Percentiles rank a stretch among this genome's conserved stretches.
Evolutionary conservation across 2,329 filamentous ascomycete species (phyloP).

Genomic region (Periconia sp.): DNA sequence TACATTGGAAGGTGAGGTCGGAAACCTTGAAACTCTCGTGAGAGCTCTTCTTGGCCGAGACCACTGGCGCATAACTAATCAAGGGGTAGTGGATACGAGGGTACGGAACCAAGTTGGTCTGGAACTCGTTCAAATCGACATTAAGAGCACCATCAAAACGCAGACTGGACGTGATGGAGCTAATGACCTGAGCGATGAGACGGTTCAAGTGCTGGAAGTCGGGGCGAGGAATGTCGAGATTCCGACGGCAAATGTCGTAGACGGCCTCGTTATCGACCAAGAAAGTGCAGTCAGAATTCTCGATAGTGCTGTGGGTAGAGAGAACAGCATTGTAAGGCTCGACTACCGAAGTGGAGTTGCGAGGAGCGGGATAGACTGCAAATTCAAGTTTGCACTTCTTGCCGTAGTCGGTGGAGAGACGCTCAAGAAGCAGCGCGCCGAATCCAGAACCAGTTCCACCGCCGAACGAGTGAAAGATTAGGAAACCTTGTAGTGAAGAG

Average conservation of each 20-base stretch:
- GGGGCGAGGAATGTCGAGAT: conserved; percentile 69
- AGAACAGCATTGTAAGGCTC: conserved; percentile 76
- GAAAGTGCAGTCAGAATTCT: conserved; percentile 80
- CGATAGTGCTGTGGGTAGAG: conserved; percentile 73
- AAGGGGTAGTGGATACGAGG: conserved; percentile 74
- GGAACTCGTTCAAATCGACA: conserved; percentile 76
- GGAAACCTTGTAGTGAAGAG: conserved; percentile 70
- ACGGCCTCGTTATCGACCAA: conserved; percentile 75
- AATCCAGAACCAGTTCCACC: conserved; percentile 74
- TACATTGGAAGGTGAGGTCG: conserved; percentile 74
- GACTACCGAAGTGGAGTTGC: conserved; percentile 69
- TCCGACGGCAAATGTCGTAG: conserved; percentile 74
- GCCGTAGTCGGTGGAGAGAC: conserved; percentile 71
- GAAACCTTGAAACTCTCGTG: conserved; percentile 87
- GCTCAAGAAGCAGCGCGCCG: conserved; percentile 71
- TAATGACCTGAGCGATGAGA: conserved; percentile 73
- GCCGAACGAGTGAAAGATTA: conserved; percentile 75
- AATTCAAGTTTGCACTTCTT: conserved; percentile 80
- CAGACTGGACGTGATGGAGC: conserved; percentile 72
- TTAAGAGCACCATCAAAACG: conserved; percentile 74
- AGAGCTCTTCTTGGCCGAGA: conserved; percentile 73
- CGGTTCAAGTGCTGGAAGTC: conserved; percentile 73
- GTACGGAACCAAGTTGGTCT: conserved; percentile 74
- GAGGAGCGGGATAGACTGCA: conserved; percentile 70
- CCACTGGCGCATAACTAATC: conserved; percentile 72